Conservation (phyloP, 768 basidiomycete genomes). For the Lactifluus hygrophoroides region DNA sequence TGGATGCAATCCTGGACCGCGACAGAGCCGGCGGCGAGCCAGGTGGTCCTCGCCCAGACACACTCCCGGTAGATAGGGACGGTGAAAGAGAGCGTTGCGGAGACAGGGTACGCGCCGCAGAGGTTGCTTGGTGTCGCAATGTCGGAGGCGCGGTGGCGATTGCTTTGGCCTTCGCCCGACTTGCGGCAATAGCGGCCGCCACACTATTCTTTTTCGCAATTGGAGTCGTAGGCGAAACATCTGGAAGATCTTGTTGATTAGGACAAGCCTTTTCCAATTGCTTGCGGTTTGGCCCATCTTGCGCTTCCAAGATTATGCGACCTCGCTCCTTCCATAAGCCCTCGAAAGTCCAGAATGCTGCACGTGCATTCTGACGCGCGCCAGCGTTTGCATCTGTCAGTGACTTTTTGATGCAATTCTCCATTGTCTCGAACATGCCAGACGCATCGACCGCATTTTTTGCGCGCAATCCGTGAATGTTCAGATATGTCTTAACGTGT, state of each 20-base stretch:
- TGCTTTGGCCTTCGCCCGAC: slow-evolving; percentile 77
- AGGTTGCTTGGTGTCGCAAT: slow-evolving; percentile 75
- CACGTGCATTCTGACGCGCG: slow-evolving; percentile 66
- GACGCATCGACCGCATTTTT: slow-evolving; percentile 59
- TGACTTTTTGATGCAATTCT: slow-evolving; percentile 63
- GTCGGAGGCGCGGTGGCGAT: slow-evolving; percentile 77
- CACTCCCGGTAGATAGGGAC: slow-evolving; percentile 25
- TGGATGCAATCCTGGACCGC: slow-evolving; percentile 19
- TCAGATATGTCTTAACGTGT: slow-evolving; percentile 71
- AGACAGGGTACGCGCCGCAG: slow-evolving; percentile 48
- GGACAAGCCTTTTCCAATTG: slow-evolving; percentile 85
- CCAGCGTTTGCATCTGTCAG: slow-evolving; percentile 72
- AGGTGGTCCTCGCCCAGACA: slow-evolving; percentile 22
- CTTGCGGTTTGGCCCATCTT: slow-evolving; percentile 66
- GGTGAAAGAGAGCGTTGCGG: slow-evolving; percentile 34
- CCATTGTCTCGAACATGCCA: slow-evolving; percentile 62
- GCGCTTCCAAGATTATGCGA: slow-evolving; percentile 46
- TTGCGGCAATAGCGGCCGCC: slow-evolving; percentile 83
- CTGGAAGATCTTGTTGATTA: slow-evolving; percentile 36
- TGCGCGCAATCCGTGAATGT: slow-evolving; percentile 57
- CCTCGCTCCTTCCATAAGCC: slow-evolving; percentile 67
- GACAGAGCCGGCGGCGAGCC: slow-evolving; percentile 17
- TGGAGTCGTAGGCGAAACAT: slow-evolving; percentile 34
- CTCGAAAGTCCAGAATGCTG: slow-evolving; percentile 74
- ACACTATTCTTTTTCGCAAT: slow-evolving; percentile 73